phyloP scores from a whole-genome alignment of 1,284 basidiomycete genomes.

The Thecaphora thlaspeos region DNA sequence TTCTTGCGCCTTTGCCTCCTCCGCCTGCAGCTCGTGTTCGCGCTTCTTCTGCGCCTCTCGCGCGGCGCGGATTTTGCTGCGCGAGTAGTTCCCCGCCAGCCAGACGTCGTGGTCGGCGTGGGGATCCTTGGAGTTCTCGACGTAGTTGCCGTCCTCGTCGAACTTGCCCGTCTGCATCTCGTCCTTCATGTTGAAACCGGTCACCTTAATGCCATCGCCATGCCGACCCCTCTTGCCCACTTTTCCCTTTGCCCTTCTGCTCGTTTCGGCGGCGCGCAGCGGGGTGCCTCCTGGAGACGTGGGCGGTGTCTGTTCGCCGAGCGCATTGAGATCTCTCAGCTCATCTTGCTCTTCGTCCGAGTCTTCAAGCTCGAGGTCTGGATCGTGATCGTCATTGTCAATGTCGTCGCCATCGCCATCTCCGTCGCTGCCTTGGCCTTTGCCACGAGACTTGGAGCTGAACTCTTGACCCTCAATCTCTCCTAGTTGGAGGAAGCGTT shows the following conservation, averaged over 20 bases:
- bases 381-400: conserved; percentile 44
- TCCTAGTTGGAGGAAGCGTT: conserved; percentile 62
- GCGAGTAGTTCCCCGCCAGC: conserved; percentile 80
- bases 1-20: conserved; percentile 69
- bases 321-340: conserved; percentile 30
- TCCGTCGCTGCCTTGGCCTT: conserved; percentile 41
- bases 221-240: conserved; percentile 4
- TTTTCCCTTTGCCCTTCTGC: background rate
- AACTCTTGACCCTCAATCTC: conserved; percentile 69
- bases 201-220: conserved; percentile 86
- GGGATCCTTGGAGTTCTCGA: conserved; percentile 76
- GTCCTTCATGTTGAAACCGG: conserved; percentile 97
- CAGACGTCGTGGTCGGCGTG: conserved; percentile 90
- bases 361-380: conserved; percentile 46
- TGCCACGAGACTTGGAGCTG: conserved; percentile 30
- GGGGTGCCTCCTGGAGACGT: conserved; percentile 26
- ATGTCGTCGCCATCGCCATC: conserved; percentile 12
- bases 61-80: conserved; percentile 81
- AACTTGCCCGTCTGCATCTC: conserved; percentile 98
- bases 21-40: conserved; percentile 60
- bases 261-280: conserved; percentile 1
- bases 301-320: conserved; percentile 42
- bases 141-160: conserved; percentile 83
- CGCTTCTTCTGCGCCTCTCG: conserved; percentile 64
- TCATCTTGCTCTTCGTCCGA: conserved; percentile 12